These are phyloP conservation scores for Penicillium tannophilum DNA, from an alignment of 495 filamentous ascomycete species.

Conservation along the genomic window DNA sequence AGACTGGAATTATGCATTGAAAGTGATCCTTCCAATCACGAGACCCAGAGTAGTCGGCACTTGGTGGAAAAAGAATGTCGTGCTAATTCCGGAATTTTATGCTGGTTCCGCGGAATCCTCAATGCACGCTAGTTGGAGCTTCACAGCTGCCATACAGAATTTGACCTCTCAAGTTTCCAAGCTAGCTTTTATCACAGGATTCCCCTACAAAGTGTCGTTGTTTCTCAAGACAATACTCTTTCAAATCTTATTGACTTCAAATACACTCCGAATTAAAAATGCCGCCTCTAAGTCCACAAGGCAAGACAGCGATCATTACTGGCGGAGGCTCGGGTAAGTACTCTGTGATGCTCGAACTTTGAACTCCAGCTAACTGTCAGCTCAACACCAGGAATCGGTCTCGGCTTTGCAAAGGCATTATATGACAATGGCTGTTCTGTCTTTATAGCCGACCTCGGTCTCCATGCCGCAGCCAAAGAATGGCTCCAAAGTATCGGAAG, in stretches of 20 bases:
- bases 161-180: too few relatives aligned
- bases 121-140: neutral
- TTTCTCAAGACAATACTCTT: neutral
- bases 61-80: too few relatives aligned
- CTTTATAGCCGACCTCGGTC: neutral
- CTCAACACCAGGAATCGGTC: neutral
- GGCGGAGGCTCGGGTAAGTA: slow-evolving; percentile 1
- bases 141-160: too few relatives aligned
- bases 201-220: too few relatives aligned
- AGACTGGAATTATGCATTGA: too few relatives aligned
- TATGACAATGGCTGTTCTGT: neutral
- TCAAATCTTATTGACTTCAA: neutral
- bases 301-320: neutral
- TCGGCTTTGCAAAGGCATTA: neutral
- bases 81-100: neutral
- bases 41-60: too few relatives aligned
- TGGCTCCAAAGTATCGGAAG: neutral
- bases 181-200: neutral
- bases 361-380: neutral
- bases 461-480: slow-evolving; percentile 2
- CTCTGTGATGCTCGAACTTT: neutral
- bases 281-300: neutral
- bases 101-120: slow-evolving; percentile 4
- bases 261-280: neutral
- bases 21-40: too few relatives aligned